Conservation (phyloP, 108 stramenopile species). For the Cyclotella cryptica region DNA sequence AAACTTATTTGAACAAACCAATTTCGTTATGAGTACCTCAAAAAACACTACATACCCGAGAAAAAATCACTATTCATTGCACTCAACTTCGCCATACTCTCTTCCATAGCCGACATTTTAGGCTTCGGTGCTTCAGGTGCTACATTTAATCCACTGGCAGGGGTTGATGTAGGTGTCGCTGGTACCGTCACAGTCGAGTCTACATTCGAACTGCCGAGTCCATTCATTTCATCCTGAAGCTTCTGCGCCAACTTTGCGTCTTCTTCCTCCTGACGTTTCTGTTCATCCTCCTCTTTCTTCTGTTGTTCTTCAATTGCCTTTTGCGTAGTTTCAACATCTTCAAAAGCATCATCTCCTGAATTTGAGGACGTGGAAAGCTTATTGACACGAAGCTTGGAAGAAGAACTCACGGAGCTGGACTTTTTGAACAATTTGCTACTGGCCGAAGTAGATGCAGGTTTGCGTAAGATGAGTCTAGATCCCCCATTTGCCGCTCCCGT, state of each 20-base stretch:
- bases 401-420: slow-evolving; percentile 34
- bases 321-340: slow-evolving; percentile 65
- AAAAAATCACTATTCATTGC: slow-evolving; percentile 90
- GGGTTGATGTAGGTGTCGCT: slow-evolving; percentile 36
- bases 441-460: slow-evolving; percentile 57
- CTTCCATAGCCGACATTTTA: slow-evolving; percentile 64
- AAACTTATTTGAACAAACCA: neutral
- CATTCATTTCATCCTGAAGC: slow-evolving; percentile 49
- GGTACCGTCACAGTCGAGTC: slow-evolving; percentile 22
- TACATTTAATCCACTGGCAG: slow-evolving; percentile 31
- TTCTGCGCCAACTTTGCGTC: slow-evolving; percentile 56
- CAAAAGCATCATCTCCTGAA: slow-evolving; percentile 57
- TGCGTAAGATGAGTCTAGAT: slow-evolving; percentile 63
- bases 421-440: slow-evolving; percentile 71
- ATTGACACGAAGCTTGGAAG: slow-evolving; percentile 74
- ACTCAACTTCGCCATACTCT: slow-evolving; percentile 71
- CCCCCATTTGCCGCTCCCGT: slow-evolving; percentile 16
- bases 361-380: slow-evolving; percentile 53
- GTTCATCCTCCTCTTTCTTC: slow-evolving; percentile 53
- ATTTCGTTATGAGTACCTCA: neutral
- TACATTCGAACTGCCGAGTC: slow-evolving; percentile 22
- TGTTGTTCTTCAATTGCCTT: slow-evolving; percentile 54
- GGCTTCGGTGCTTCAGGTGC: slow-evolving; percentile 43
- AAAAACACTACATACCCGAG: slow-evolving; percentile 53
- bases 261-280: slow-evolving; percentile 44